phyloP scores from a whole-genome alignment of 1,284 basidiomycete genomes.

The Leucoagaricus sp. region DNA sequence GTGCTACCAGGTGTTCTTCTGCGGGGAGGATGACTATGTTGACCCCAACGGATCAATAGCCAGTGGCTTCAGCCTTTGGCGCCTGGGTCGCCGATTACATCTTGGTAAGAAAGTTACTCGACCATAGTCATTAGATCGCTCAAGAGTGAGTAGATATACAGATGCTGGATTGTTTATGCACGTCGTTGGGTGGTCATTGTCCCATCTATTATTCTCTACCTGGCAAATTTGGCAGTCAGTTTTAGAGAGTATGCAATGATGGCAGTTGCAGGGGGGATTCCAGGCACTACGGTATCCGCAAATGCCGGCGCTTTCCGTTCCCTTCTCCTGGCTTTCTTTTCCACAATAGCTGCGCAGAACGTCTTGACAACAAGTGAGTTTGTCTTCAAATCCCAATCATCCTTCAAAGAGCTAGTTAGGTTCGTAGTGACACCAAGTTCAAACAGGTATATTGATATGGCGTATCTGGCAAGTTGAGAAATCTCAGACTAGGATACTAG shows the following conservation, averaged over 20 bases:
- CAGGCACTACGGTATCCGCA: neutral
- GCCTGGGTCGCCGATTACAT: neutral
- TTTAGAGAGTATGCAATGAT: neutral
- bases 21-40: neutral
- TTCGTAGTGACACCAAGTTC: no score
- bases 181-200: neutral
- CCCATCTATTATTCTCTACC: neutral
- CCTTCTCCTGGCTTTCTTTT: neutral
- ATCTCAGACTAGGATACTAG: no score
- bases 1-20: neutral
- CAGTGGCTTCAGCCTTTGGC: no score
- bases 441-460: neutral
- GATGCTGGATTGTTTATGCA: constrained; percentile 4
- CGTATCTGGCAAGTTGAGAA: constrained; percentile 3
- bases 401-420: no score
- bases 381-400: no score
- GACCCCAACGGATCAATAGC: no score
- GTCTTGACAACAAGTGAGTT: neutral
- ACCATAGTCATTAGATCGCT: neutral
- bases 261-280: neutral
- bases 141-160: neutral
- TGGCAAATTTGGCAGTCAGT: no score
- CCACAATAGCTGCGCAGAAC: no score
- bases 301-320: neutral
- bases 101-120: neutral